A percentile compares a stretch with the other conserved stretches of the same genome.
These are phyloP conservation scores for Leucosporidium creatinivorum DNA, from an alignment of 768 basidiomycete genomes.

Conservation along the genomic window DNA sequence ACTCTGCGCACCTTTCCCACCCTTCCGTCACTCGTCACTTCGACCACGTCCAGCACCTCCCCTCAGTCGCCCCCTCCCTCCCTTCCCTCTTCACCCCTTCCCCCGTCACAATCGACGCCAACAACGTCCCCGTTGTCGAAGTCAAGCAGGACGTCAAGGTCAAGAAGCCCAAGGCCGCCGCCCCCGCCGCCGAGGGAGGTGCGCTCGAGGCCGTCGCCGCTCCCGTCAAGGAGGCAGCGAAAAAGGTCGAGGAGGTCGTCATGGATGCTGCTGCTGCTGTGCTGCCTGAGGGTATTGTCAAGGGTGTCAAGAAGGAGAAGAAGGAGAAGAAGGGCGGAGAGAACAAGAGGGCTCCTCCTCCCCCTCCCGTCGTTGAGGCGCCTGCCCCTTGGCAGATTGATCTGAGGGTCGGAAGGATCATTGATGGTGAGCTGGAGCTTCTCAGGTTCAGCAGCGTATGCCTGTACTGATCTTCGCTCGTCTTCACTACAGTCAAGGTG, in stretches of 20 bases:
- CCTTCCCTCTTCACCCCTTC: slow-evolving; percentile 41
- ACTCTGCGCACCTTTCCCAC: slow-evolving; percentile 65
- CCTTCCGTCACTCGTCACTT: slow-evolving; percentile 89
- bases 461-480: not conserved
- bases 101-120: slow-evolving; percentile 63
- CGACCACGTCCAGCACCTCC: slow-evolving; percentile 76
- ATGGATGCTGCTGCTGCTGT: slow-evolving; percentile 10
- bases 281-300: not conserved
- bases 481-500: slow-evolving; percentile 59
- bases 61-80: slow-evolving; percentile 57
- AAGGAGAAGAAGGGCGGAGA: slow-evolving; percentile 37
- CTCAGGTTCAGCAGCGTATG: too few relatives aligned
- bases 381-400: slow-evolving; percentile 96
- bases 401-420: slow-evolving; percentile 82
- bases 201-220: slow-evolving; percentile 49
- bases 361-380: slow-evolving; percentile 53
- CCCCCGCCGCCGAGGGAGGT: slow-evolving; percentile 39
- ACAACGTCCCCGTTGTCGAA: slow-evolving; percentile 64
- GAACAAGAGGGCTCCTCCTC: slow-evolving; percentile 39
- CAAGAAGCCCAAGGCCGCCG: slow-evolving; percentile 61
- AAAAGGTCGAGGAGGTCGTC: slow-evolving; percentile 49
- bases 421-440: slow-evolving; percentile 59
- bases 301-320: slow-evolving; percentile 16
- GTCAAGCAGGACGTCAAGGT: slow-evolving; percentile 60
- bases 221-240: slow-evolving; percentile 44